These are phyloP conservation scores for Lotus japonicus DNA, from an alignment of 306 rosid species.

Conservation along the genomic window DNA sequence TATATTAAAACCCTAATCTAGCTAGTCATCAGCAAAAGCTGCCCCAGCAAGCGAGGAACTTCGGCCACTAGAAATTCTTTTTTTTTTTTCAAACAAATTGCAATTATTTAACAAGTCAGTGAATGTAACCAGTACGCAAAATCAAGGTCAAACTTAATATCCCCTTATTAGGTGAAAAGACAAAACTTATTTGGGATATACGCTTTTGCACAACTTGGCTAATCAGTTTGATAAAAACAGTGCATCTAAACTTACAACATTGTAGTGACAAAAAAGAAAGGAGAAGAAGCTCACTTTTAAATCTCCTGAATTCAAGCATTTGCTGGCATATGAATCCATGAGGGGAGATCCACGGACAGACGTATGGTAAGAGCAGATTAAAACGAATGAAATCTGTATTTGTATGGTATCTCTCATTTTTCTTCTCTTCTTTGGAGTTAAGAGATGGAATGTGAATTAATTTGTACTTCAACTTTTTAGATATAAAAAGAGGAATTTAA, in stretches of 20 bases:
- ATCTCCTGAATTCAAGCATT: too few relatives aligned
- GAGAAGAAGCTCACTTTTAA: constrained; percentile 1
- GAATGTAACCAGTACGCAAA: neutral
- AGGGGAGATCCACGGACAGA: too few relatives aligned
- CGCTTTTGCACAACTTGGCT: too few relatives aligned
- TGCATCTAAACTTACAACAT: neutral
- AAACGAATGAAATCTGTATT: too few relatives aligned
- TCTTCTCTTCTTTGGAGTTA: too few relatives aligned
- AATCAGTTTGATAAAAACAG: too few relatives aligned
- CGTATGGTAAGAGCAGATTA: too few relatives aligned
- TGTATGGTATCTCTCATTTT: too few relatives aligned
- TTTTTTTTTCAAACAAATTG: neutral
- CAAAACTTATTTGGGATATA: neutral
- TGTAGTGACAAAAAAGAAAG: neutral
- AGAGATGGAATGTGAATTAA: too few relatives aligned
- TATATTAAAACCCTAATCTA: neutral
- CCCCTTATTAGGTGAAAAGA: neutral
- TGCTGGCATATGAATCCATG: too few relatives aligned
- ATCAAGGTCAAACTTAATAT: neutral
- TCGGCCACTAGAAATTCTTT: neutral
- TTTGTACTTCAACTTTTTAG: too few relatives aligned
- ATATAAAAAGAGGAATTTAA: too few relatives aligned
- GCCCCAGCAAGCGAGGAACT: neutral
- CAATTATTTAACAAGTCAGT: neutral
- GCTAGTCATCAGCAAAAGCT: neutral